Evolutionary conservation across 2,329 filamentous ascomycete genomes (phyloP).

Genomic region (Cytospora chrysosperma): DNA sequence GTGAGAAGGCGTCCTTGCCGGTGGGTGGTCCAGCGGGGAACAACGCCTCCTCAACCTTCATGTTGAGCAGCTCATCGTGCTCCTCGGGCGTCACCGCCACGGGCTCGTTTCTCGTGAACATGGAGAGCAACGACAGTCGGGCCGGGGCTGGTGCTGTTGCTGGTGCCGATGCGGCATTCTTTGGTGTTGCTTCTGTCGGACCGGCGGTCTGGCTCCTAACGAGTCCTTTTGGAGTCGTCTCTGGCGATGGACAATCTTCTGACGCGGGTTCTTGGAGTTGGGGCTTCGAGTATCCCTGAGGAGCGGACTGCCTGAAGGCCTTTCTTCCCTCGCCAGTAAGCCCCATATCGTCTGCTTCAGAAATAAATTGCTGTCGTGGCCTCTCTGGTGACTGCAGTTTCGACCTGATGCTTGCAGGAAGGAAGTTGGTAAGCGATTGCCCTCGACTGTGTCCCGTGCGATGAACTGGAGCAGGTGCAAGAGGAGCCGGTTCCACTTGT

Average conservation of each 20-base stretch:
- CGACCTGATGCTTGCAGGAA: constrained; percentile 33
- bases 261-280: constrained; percentile 12
- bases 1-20: constrained; percentile 54
- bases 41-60: constrained; percentile 56
- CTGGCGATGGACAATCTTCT: constrained; percentile 29
- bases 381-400: constrained; percentile 32
- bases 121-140: constrained; percentile 35
- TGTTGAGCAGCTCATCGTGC: constrained; percentile 54
- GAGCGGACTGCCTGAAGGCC: constrained; percentile 27
- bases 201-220: constrained; percentile 30
- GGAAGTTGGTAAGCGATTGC: constrained; percentile 37
- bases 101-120: constrained; percentile 27
- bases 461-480: constrained; percentile 14
- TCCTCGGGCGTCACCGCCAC: constrained; percentile 28
- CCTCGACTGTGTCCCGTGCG: constrained; percentile 34
- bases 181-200: constrained; percentile 13
- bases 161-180: constrained; percentile 16
- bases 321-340: constrained; percentile 42
- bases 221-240: constrained; percentile 34
- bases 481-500: constrained; percentile 24
- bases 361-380: neutral
- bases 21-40: constrained; percentile 46
- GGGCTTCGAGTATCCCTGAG: constrained; percentile 7
- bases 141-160: constrained; percentile 19
- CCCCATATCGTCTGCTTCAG: constrained; percentile 39